Evolutionary conservation across 2,329 filamentous ascomycete genomes (phyloP), one percentile per base, ranked within the genome.

Genomic region (Magnaporthiopsis rhizophila): DNA sequence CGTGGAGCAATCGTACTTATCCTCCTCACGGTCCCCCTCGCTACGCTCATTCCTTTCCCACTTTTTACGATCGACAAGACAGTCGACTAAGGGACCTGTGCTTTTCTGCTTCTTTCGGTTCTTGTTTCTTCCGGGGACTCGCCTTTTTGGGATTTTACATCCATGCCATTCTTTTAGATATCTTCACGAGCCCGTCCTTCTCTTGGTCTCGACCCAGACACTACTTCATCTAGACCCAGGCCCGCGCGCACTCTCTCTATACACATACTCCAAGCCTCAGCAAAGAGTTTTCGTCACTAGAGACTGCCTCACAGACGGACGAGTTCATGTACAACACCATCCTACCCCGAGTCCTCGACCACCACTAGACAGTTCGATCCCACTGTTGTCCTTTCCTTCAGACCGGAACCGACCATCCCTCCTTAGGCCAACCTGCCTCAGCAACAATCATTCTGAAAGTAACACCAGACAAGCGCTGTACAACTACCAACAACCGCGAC

Each of bases 51-150:
- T 75, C 73, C 69, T 66, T 69, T 72, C 75, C 71, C 72, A 74
- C 74, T 77, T 75, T 70, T 70, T 70, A 79, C 77, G 78, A 82
- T 81, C 78, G 78, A 77, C 78, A 81, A 71, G 75, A 78, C 74
- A 75, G 77, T 79, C 73, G 74, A 76, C 76, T 76, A 74, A 74
- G 61, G 74, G 74, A 4, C 73, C 70, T 75, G 74, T 80, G 75
- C 74, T 77, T 76, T 77, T 74, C 75, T 75, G 76, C 77, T 77
- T 68, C 69, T 71, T 79, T 76, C 75, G 77, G 77, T 79, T 80
- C 78, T 78, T 80, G 74, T 77, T 79, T 80, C 75, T 77, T 80
- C 79, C 75, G 61, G 70, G 76, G 75, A 75, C 75, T 80, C 74
- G 75, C 73, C 72, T 71, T 74, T 75, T 74, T 77, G 74, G 79